phyloP scores from a whole-genome alignment of 2,329 filamentous ascomycete genomes.

The Aspergillus floridensis region DNA sequence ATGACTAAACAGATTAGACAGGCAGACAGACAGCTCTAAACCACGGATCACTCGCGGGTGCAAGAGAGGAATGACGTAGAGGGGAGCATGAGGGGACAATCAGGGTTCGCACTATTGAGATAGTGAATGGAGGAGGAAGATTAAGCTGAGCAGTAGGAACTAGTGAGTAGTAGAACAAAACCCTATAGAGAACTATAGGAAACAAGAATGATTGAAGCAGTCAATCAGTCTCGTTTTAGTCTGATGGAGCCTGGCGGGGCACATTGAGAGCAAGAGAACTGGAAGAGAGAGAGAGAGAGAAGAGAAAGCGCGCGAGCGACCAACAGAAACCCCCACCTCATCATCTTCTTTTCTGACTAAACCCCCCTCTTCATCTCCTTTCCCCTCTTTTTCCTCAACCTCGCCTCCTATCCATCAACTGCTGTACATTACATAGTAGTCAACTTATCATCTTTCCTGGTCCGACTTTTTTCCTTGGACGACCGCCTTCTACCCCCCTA shows the following conservation, averaged over 20 bases:
- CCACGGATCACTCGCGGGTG: neutral
- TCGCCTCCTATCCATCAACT: neutral
- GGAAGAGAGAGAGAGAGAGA: neutral
- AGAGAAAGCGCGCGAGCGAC: neutral
- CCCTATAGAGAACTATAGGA: neutral
- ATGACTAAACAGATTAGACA: too few relatives aligned
- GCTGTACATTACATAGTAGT: neutral
- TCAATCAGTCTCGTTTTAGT: neutral
- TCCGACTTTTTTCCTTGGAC: neutral
- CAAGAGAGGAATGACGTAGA: neutral
- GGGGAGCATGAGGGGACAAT: neutral
- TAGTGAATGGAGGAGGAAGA: neutral
- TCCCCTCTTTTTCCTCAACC: neutral
- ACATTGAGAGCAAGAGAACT: neutral
- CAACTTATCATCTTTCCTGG: neutral
- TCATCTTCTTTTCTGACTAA: neutral
- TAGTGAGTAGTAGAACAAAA: neutral
- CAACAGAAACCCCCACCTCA: neutral
- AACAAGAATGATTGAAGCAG: neutral
- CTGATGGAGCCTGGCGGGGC: neutral
- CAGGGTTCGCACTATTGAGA: neutral
- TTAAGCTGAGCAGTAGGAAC: neutral
- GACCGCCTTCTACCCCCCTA: slow-evolving; percentile 3
- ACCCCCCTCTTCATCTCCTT: slow-evolving; percentile 7
- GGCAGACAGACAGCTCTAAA: neutral